Conservation (phyloP, 2,329 filamentous ascomycete species). For the Fusarium siculi region DNA sequence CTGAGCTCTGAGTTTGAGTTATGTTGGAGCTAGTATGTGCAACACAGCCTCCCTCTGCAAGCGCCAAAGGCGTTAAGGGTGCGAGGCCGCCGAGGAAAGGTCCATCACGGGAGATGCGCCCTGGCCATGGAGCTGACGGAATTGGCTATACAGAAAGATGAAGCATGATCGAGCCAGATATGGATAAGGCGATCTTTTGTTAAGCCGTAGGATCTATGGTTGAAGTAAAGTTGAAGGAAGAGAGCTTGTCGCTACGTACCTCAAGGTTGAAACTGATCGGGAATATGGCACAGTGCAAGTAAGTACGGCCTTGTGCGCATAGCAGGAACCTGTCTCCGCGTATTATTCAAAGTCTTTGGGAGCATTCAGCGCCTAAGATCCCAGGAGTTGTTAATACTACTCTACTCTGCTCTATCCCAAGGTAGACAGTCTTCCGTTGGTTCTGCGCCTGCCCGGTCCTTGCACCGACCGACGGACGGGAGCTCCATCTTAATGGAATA, state of each 20-base stretch:
- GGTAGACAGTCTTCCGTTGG: constrained; percentile 21
- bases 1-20: not conserved
- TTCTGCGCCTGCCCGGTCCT: constrained; percentile 19
- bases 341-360: not conserved
- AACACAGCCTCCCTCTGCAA: constrained; percentile 36
- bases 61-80: constrained; percentile 18
- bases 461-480: constrained; percentile 9
- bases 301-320: not conserved
- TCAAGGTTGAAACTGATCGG: not conserved
- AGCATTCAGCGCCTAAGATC: not conserved
- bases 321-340: not conserved
- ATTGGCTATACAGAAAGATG: not conserved
- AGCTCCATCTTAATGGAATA: not conserved
- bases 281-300: constrained; percentile 5
- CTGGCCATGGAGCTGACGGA: not conserved
- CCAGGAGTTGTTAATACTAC: constrained; percentile 9
- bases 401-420: constrained; percentile 5
- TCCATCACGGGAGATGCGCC: not conserved
- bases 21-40: not conserved
- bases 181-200: not conserved
- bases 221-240: not conserved
- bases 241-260: not conserved
- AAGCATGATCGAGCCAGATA: not conserved
- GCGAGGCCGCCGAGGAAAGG: constrained; percentile 37
- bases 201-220: not conserved